A percentile compares a stretch with the other conserved stretches of the same genome.
phyloP scores from a whole-genome alignment of 805 yeast genomes.

The Teunomyces gatunensis region DNA sequence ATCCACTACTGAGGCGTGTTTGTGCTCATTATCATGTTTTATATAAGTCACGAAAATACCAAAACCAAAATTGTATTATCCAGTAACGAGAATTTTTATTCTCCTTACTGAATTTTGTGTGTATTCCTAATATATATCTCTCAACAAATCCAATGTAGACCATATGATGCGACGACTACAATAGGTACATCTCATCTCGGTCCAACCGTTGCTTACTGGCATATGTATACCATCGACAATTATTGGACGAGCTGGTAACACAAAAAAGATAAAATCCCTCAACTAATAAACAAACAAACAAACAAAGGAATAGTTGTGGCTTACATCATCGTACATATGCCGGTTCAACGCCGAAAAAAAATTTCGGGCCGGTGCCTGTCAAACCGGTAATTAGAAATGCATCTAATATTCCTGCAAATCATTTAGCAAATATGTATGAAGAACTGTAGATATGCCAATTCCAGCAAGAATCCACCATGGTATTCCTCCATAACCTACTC shows the following conservation, averaged over 20 bases:
- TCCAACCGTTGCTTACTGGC: not conserved
- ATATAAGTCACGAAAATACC: conserved; percentile 1
- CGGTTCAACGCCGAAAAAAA: no score
- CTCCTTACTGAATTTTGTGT: not conserved
- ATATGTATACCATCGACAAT: not conserved
- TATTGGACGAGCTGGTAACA: not conserved
- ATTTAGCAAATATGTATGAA: not conserved
- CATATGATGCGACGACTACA: not conserved
- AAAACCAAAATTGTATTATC: not conserved
- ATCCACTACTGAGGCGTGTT: not conserved
- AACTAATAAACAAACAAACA: conserved; percentile 1
- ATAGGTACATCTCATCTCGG: not conserved
- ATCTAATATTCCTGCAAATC: not conserved
- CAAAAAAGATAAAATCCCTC: conserved; percentile 2
- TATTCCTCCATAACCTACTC: not conserved
- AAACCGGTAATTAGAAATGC: not conserved
- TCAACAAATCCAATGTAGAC: not conserved
- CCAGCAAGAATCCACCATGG: not conserved
- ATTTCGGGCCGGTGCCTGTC: not conserved
- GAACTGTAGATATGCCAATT: not conserved
- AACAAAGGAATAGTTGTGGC: not conserved
- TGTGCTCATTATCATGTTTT: conserved; percentile 3
- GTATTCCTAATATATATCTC: conserved; percentile 3
- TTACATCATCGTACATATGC: not conserved
- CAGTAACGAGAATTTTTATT: not conserved